A percentile compares a stretch with the other conserved stretches of the same genome.
phyloP scores from a whole-genome alignment of 768 basidiomycete genomes.

The Lactarius sanguifluus region DNA sequence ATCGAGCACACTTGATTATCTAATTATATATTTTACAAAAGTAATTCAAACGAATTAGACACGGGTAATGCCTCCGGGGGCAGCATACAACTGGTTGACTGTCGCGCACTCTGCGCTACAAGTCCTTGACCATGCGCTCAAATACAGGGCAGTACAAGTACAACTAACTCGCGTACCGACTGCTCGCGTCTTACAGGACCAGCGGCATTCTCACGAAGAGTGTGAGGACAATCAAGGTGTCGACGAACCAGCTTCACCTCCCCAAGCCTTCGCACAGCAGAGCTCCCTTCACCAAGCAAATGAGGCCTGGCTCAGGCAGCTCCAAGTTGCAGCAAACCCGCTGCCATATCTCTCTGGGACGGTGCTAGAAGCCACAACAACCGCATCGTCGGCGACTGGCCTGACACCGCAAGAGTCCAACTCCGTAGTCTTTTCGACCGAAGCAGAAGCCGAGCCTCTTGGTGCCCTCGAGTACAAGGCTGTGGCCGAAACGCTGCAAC shows the following conservation, averaged over 20 bases:
- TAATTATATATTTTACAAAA: neutral
- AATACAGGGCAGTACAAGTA: conserved; percentile 48
- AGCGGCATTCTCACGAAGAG: neutral
- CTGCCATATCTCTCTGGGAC: neutral
- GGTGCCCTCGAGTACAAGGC: neutral
- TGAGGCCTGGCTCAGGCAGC: conserved; percentile 22
- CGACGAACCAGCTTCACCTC: neutral
- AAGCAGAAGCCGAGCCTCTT: neutral
- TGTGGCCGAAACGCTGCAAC: neutral
- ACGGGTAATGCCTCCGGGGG: conserved; percentile 66
- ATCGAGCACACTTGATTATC: no score
- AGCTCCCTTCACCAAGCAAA: conserved; percentile 22
- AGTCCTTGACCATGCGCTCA: conserved; percentile 62
- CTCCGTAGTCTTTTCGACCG: neutral
- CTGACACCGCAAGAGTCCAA: neutral
- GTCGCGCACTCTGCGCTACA: conserved; percentile 60
- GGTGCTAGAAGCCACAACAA: neutral
- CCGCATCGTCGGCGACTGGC: neutral
- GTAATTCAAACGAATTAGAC: neutral
- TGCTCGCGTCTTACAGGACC: conserved; percentile 15
- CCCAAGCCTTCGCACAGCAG: neutral
- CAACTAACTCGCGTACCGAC: conserved; percentile 36
- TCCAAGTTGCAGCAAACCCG: conserved; percentile 1
- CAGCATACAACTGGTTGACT: conserved; percentile 70
- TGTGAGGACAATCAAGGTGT: neutral